Evolutionary conservation across 164 flowering plant genomes (phyloP).

Genomic region (Dillenia turbinata): DNA sequence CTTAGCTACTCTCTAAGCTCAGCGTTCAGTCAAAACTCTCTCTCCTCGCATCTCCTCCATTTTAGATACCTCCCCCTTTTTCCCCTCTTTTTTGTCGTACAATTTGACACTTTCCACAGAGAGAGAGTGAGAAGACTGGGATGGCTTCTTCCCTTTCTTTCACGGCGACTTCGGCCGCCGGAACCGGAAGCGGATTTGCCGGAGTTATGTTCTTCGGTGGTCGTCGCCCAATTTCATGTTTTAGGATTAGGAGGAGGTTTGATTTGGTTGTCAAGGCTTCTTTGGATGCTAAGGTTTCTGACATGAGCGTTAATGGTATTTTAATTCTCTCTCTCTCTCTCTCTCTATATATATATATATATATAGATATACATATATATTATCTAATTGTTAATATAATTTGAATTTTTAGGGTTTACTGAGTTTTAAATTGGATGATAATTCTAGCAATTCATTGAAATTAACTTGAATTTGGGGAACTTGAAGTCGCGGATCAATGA

Average conservation of each 20-base stretch:
- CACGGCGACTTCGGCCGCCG: conserved; percentile 20
- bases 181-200: conserved; percentile 11
- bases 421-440: background rate
- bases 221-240: conserved; percentile 10
- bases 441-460: too few species aligned
- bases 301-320: conserved; percentile 81
- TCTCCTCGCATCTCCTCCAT: too few species aligned
- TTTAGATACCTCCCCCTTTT: too few species aligned
- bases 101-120: too few species aligned
- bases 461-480: too few species aligned
- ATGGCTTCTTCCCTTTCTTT: conserved; percentile 38
- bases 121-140: too few species aligned
- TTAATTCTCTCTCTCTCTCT: background rate
- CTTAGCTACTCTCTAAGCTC: too few species aligned
- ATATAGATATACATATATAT: background rate
- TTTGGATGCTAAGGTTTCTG: conserved; percentile 70
- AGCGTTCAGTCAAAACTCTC: too few species aligned
- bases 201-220: conserved; percentile 21
- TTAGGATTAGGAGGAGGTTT: conserved; percentile 5
- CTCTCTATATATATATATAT: background rate
- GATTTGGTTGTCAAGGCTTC: conserved; percentile 36
- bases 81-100: too few species aligned
- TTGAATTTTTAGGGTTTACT: too few species aligned
- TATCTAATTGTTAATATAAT: background rate
- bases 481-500: too few species aligned